Conservation (phyloP, 768 basidiomycete species). For the Russula sp. region DNA sequence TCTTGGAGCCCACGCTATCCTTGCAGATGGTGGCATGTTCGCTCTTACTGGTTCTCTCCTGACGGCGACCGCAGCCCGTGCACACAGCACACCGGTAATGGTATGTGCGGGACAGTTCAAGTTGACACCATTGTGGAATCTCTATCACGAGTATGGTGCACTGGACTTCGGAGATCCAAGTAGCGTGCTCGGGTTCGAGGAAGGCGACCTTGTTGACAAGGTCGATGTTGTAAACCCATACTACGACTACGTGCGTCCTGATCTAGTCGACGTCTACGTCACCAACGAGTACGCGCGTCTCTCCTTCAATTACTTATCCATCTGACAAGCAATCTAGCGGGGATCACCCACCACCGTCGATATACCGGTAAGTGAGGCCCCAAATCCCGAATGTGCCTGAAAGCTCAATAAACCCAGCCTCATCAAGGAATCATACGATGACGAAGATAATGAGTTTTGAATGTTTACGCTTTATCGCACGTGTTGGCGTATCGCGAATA, state of each 20-base stretch:
- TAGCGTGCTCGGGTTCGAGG: conserved; percentile 65
- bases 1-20: conserved; percentile 89
- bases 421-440: conserved; percentile 92
- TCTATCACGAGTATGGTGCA: conserved; percentile 81
- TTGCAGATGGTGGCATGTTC: conserved; percentile 96
- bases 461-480: conserved; percentile 11
- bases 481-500: conserved; percentile 7
- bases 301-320: conserved; percentile 2
- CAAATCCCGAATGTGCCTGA: conserved; percentile 4
- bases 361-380: conserved; percentile 59
- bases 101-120: conserved; percentile 97
- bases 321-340: conserved; percentile 47
- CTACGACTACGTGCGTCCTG: conserved; percentile 92
- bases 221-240: conserved; percentile 95
- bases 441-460: conserved; percentile 83
- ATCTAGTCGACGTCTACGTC: conserved; percentile 88
- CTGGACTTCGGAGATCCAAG: conserved; percentile 72
- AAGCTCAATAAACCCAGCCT: conserved; percentile 41
- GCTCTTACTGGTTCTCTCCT: conserved; percentile 80
- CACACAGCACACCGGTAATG: conserved; percentile 87
- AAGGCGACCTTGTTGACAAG: conserved; percentile 73
- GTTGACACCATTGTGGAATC: conserved; percentile 84
- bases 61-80: conserved; percentile 80
- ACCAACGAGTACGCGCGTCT: conserved; percentile 83
- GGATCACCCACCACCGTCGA: conserved; percentile 92